Evolutionary conservation across 1,284 basidiomycete genomes (phyloP), one percentile per base, ranked within the genome.

Genomic region (Melanopsichium pennsylvanicum): DNA sequence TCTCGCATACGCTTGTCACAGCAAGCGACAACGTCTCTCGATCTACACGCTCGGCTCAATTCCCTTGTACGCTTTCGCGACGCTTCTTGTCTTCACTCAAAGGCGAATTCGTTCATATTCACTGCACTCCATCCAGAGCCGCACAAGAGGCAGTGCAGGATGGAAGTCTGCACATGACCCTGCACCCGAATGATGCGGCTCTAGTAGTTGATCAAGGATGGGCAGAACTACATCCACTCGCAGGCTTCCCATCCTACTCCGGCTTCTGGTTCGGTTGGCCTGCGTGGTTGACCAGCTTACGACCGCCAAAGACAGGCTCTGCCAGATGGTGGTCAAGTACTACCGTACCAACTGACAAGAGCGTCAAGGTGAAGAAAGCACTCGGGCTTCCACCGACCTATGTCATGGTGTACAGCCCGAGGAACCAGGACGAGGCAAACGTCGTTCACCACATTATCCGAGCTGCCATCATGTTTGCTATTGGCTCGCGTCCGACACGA

Each of bases 381-480:
- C 5, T 33, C 1, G 68, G 63, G 9, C 46, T 75, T 4, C 72
- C 73, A 15, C 73, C 73, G 2, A 75, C 72, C 2, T 75, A 75
- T 32, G 47, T 37, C 32, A 36, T 73, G 7, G 33, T 75, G 1
- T 75, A 72, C 22, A 59, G 57, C 7, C 68, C 73, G 2, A 64
- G 64, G 18, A 46, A 58, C 19, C 29, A 44, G 43, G 56, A 69
- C 2, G 70, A 75, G 29, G 50, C 66, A 4, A 26, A 59, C 12
- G 27, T 41, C 8, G 43, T 73, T 19, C 37, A 55, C 22, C 33
- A 36, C 9, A 72, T 75, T 25, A 44, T 75, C 16, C 35, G 41
- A 5, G 69, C 63, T 19, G 44, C 61, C 2, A 47, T 48, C 12
- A 18, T 43, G 6, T 74, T 73, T 34, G 72, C 71, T 0, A 44